Percentiles rank a stretch among this genome's conserved stretches.
Evolutionary conservation across 257 asterid genomes (phyloP).

Genomic region (Gynochthodes officinalis): DNA sequence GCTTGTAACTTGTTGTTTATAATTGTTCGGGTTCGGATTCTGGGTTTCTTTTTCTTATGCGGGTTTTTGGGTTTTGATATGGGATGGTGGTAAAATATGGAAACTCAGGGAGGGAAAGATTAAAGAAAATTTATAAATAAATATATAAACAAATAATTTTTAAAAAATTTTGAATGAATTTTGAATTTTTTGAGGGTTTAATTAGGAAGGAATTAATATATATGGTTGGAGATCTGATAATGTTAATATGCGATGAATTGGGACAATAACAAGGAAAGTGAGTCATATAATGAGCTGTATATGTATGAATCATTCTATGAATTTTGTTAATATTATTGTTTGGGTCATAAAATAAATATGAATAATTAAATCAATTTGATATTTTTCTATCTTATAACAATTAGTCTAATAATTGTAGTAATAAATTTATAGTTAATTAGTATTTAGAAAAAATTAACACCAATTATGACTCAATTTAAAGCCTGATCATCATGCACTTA

Average conservation of each 20-base stretch:
- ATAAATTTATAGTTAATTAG: no score
- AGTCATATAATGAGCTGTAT: not conserved
- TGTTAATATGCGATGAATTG: not conserved
- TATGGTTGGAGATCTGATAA: no score
- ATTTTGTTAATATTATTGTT: not conserved
- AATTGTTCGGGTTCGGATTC: conserved; percentile 7
- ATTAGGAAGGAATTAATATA: no score
- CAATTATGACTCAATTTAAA: no score
- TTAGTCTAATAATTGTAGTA: no score
- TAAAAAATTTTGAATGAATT: no score
- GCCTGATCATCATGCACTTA: no score
- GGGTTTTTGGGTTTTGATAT: not conserved
- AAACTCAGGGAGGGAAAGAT: conserved; percentile 4
- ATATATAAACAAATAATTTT: no score
- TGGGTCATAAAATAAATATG: not conserved
- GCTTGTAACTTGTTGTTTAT: not conserved
- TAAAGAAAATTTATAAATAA: not conserved
- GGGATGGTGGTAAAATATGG: not conserved
- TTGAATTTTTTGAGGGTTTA: no score
- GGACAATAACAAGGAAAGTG: not conserved
- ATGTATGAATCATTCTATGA: not conserved
- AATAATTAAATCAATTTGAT: not conserved
- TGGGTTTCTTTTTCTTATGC: not conserved
- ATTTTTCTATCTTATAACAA: no score
- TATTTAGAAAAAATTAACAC: no score